Conservation (phyloP, 129 eudicot species). For the Flaveria sonorensis region DNA sequence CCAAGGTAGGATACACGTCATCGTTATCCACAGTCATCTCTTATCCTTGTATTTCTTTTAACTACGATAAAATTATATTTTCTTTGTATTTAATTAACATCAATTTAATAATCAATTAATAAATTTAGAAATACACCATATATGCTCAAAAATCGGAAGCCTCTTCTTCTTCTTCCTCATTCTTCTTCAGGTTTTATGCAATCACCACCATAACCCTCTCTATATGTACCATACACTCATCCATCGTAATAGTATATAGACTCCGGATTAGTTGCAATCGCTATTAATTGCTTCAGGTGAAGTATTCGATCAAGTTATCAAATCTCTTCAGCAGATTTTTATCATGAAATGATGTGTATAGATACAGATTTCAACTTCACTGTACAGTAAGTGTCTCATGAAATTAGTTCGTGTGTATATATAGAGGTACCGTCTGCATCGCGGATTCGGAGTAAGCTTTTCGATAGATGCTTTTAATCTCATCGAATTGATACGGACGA, state of each 20-base stretch:
- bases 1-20: conserved; percentile 41
- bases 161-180: conserved; percentile 33
- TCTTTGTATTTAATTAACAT: too few species aligned
- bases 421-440: conserved; percentile 5
- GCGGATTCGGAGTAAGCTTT: conserved; percentile 28
- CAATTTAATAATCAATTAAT: neutral
- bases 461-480: conserved; percentile 32
- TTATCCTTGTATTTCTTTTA: conserved; percentile 11
- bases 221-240: neutral
- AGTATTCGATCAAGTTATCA: neutral
- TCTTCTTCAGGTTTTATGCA: conserved; percentile 23
- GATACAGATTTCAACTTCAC: conserved; percentile 31
- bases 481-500: conserved; percentile 23
- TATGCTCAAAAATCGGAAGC: conserved; percentile 33
- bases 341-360: conserved; percentile 24
- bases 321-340: neutral
- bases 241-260: conserved; percentile 1
- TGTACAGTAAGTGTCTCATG: conserved; percentile 22
- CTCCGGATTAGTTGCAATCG: conserved; percentile 13
- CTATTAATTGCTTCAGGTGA: conserved; percentile 20
- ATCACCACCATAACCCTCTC: conserved; percentile 23
- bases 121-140: conserved; percentile 18
- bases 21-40: conserved; percentile 37
- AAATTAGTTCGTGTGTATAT: neutral
- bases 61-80: neutral